Evolutionary conservation across 768 basidiomycete species (phyloP).

Genomic region (Panus rudis): DNA sequence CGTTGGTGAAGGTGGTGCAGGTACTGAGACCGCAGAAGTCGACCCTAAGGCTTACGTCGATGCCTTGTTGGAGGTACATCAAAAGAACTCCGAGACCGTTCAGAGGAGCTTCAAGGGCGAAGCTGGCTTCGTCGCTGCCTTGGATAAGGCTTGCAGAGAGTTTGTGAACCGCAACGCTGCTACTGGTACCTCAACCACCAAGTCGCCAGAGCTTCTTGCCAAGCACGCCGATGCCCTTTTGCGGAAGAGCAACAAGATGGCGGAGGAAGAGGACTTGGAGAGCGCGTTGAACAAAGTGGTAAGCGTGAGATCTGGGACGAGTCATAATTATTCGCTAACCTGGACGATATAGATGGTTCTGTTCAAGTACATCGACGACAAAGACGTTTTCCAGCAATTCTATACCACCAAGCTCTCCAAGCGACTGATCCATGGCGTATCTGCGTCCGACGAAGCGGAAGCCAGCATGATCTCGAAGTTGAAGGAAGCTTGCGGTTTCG

Average conservation of each 20-base stretch:
- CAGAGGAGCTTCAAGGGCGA: slow-evolving; percentile 86
- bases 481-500: slow-evolving; percentile 94
- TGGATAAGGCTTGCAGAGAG: slow-evolving; percentile 93
- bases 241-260: slow-evolving; percentile 92
- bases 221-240: slow-evolving; percentile 87
- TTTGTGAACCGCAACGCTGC: slow-evolving; percentile 93
- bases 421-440: slow-evolving; percentile 85
- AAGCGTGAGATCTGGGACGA: slow-evolving; percentile 20
- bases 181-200: slow-evolving; percentile 75
- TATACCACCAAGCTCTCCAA: slow-evolving; percentile 92
- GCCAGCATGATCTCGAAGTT: slow-evolving; percentile 97
- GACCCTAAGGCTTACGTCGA: slow-evolving; percentile 96
- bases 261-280: slow-evolving; percentile 88
- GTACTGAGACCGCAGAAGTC: slow-evolving; percentile 48
- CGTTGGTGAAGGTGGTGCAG: slow-evolving; percentile 50
- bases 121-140: slow-evolving; percentile 85
- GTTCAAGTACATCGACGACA: slow-evolving; percentile 98
- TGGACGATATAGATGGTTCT: slow-evolving; percentile 69
- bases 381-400: slow-evolving; percentile 98
- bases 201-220: slow-evolving; percentile 88
- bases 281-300: slow-evolving; percentile 87
- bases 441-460: slow-evolving; percentile 93
- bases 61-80: slow-evolving; percentile 83
- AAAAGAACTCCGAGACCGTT: slow-evolving; percentile 87
- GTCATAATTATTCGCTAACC: not conserved